A percentile compares a stretch with the other conserved stretches of the same genome.
phyloP scores from a whole-genome alignment of 2,329 filamentous ascomycete species.

The Dactylonectria macrodidyma region DNA sequence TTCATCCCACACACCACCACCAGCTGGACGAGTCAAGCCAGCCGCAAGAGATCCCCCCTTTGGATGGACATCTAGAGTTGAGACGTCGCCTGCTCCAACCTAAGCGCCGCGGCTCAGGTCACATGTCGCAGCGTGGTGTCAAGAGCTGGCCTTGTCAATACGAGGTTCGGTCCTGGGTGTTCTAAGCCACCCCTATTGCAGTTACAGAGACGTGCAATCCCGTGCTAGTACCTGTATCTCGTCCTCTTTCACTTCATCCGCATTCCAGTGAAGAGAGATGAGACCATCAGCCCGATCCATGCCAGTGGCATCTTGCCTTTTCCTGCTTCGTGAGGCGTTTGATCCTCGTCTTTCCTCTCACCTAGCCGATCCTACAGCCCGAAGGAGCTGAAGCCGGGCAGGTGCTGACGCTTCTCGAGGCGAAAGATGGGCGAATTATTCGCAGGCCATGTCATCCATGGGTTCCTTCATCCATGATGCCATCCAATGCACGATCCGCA shows the following conservation, averaged over 20 bases:
- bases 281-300: slow-evolving; percentile 6
- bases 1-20: not conserved
- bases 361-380: slow-evolving; percentile 3
- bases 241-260: not conserved
- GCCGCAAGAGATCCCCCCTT: not conserved
- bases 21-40: not conserved
- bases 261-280: slow-evolving; percentile 5
- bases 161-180: not conserved
- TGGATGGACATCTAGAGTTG: not conserved
- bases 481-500: no score
- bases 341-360: not conserved
- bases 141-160: not conserved
- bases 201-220: not conserved
- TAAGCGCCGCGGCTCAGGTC: not conserved
- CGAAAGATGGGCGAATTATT: no score
- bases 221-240: no score
- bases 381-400: not conserved
- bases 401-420: not conserved
- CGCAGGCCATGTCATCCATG: not conserved
- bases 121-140: not conserved
- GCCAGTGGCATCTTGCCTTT: not conserved
- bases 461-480: not conserved
- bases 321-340: not conserved
- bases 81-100: not conserved
- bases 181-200: not conserved